Percentiles rank a stretch among this genome's conserved stretches.
These are phyloP conservation scores for Haematococcus lacustris DNA, from an alignment of 139 green algal genomes.

Conservation along the genomic window DNA sequence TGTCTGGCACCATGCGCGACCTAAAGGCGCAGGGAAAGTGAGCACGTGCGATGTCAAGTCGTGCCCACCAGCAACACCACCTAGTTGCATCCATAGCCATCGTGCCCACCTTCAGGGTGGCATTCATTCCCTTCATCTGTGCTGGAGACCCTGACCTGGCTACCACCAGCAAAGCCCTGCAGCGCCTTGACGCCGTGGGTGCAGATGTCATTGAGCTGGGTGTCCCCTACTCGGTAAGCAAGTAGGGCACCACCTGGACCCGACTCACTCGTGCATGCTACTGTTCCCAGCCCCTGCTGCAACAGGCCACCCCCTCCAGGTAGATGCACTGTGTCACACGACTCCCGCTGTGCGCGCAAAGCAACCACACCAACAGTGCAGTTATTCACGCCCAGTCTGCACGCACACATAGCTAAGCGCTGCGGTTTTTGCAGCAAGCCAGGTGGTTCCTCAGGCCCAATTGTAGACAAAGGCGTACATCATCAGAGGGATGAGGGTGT, in stretches of 20 bases:
- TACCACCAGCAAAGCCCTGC: conserved; percentile 76
- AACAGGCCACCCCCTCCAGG: neutral
- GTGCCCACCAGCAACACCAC: too few species aligned
- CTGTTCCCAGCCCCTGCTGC: neutral
- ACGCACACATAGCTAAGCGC: too few species aligned
- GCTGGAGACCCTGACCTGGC: conserved; percentile 89
- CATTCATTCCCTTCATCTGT: conserved; percentile 91
- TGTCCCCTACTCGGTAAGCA: conserved; percentile 60
- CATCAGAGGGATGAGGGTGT: too few species aligned
- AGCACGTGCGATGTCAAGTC: neutral
- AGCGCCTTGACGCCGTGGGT: conserved; percentile 59
- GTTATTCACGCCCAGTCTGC: too few species aligned
- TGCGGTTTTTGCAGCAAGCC: too few species aligned
- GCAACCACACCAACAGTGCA: neutral
- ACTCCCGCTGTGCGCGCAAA: neutral
- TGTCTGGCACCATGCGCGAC: conserved; percentile 47
- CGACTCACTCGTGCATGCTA: neutral
- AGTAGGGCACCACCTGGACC: neutral
- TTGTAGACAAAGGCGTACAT: too few species aligned
- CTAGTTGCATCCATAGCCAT: neutral
- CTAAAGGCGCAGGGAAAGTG: conserved; percentile 50
- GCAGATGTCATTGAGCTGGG: conserved; percentile 96
- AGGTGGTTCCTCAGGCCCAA: too few species aligned
- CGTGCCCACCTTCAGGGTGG: conserved; percentile 39
- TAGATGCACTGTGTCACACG: neutral